Percentiles rank a stretch among this genome's conserved stretches.
Conservation (phyloP, 2,329 filamentous ascomycete species). For the Drechslerella stenobrocha region DNA sequence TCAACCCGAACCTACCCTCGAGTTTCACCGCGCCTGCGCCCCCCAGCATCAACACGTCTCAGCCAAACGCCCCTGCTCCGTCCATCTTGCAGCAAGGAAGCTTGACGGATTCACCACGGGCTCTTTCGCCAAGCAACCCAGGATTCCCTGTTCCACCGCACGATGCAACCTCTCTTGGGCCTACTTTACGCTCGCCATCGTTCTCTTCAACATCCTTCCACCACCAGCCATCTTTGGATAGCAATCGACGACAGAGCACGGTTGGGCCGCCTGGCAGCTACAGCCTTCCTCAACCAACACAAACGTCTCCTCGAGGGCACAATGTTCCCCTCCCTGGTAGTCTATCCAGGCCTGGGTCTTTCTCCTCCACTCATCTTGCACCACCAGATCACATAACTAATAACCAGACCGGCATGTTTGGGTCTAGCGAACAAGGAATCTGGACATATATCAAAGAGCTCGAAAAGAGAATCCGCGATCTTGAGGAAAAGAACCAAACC, state of each 20-base stretch:
- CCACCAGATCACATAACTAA: conserved; percentile 27
- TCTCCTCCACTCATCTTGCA: conserved; percentile 37
- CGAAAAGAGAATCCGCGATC: conserved; percentile 63
- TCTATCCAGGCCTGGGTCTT: conserved; percentile 32
- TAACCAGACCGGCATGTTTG: conserved; percentile 64
- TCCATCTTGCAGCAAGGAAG: conserved; percentile 49
- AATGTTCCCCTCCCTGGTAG: conserved; percentile 32
- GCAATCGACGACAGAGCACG: conserved; percentile 24
- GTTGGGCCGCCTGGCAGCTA: conserved; percentile 24
- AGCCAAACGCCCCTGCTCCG: conserved; percentile 15
- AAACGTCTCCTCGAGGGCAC: conserved; percentile 51
- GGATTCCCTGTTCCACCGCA: conserved; percentile 47
- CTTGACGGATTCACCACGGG: conserved; percentile 51
- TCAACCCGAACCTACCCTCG: conserved; percentile 35
- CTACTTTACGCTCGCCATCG: conserved; percentile 34
- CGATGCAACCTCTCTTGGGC: conserved; percentile 42
- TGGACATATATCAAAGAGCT: conserved; percentile 74
- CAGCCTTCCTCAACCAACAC: conserved; percentile 43
- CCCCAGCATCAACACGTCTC: conserved; percentile 44
- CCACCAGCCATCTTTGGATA: conserved; percentile 34
- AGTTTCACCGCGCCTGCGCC: conserved; percentile 29
- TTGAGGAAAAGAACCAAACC: conserved; percentile 58
- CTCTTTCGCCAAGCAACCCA: conserved; percentile 50
- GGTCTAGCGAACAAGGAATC: conserved; percentile 65
- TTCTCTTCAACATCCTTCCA: conserved; percentile 41